Evolutionary conservation across 495 filamentous ascomycete genomes (phyloP), one percentile per base, ranked within the genome.

Genomic region (Penicillium riverlandense): DNA sequence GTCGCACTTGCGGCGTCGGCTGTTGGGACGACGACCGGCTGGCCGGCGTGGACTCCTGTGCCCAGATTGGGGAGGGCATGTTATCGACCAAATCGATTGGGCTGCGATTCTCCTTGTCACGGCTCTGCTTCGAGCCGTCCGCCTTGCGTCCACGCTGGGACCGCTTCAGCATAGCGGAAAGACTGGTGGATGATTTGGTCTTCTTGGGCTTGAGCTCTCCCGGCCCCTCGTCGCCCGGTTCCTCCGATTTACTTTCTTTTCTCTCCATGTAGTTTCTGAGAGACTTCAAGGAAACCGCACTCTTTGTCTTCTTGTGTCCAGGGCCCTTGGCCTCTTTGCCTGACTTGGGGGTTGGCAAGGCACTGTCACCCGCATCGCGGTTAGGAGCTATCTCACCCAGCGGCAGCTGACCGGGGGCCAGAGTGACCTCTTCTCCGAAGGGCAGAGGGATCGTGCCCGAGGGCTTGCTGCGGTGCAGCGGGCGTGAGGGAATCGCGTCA

Each of bases 131-230:
- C 5, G 70, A 63, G 11, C 44, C 49, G 27, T 66, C 65, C 11
- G 44, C 44, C 37, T 71, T 71, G 32, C 62, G 66, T 41, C 63
- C 66, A 14, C 67, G 65, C 16, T 74, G 66, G 4, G 67, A 70
- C 22, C 67, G 61, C 39, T 70, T 69, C 37, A 74, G 44, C 28
- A 74, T 76, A 4, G 72, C 82, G 0, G 80, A 76, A 5, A 95
- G 70, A 55, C 85, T 90, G 37, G 85, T 89, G 5, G 85, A 74
- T 0, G 89, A 94, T 54, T 94, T 95, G 12, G 80, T 77, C 71
- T 91, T 94, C 63, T 90, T 90, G 7, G 84, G 81, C 44, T 79
- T 84, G 33, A 60, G 62, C 3, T 67, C 58, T 4, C 52, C 49
- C 15, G 51, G 45, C 11, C 61, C 52, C n/a, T 61, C 60, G 14